These are phyloP conservation scores for Osmozyma mogii DNA, from an alignment of 805 yeast species.

Conservation along the genomic window DNA sequence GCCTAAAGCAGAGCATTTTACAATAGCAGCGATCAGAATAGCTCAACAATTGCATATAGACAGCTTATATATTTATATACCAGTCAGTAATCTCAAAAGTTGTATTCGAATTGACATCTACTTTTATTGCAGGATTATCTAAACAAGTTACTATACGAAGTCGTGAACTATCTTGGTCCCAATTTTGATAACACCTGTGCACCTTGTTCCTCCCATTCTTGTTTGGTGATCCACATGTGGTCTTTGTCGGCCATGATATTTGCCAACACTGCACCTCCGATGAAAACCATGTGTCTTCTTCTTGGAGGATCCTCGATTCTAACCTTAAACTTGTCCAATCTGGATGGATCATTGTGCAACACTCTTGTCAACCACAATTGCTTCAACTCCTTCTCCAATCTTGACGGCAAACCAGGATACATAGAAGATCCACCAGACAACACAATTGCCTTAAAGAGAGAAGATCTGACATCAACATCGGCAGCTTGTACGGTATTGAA, in stretches of 20 bases:
- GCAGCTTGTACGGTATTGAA: slow-evolving; percentile 93
- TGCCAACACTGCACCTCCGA: slow-evolving; percentile 97
- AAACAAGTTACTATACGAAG: no score
- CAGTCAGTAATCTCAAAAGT: no score
- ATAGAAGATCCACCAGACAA: slow-evolving; percentile 96
- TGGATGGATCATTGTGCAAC: slow-evolving; percentile 74
- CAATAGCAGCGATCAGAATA: no score
- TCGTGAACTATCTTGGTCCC: slow-evolving; percentile 90
- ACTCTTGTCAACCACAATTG: slow-evolving; percentile 93
- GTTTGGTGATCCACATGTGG: slow-evolving; percentile 94
- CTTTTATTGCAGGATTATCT: no score
- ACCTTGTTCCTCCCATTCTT: slow-evolving; percentile 98
- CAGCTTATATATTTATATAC: no score
- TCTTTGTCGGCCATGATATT: slow-evolving; percentile 97
- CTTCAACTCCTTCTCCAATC: slow-evolving; percentile 91
- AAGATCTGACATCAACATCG: slow-evolving; percentile 85
- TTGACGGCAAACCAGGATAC: slow-evolving; percentile 97
- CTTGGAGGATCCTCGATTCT: slow-evolving; percentile 98
- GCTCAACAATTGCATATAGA: no score
- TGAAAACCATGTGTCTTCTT: slow-evolving; percentile 97
- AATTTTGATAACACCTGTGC: slow-evolving; percentile 75
- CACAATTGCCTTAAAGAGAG: slow-evolving; percentile 86
- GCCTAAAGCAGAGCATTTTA: no score
- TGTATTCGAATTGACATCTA: no score
- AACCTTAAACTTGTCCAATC: slow-evolving; percentile 88